phyloP scores from a whole-genome alignment of 371 early-diverging fungal species.

The Saksenaea vasiformis region DNA sequence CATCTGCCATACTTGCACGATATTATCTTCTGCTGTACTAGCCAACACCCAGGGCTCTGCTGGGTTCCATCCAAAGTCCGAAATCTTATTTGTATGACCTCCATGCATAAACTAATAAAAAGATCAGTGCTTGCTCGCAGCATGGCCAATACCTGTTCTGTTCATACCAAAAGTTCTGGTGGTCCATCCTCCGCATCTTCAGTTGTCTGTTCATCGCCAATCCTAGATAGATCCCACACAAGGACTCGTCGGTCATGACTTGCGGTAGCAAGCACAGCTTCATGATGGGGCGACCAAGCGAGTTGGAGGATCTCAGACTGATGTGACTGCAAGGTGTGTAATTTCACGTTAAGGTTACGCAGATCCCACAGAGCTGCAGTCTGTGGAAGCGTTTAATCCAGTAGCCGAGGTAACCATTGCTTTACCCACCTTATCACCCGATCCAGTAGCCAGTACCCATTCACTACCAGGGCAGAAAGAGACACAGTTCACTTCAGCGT shows the following conservation, averaged over 20 bases:
- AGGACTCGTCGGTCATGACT: constrained; percentile 92
- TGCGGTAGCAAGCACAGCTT: constrained; percentile 91
- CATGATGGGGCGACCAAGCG: constrained; percentile 96
- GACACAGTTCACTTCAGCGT: constrained; percentile 93
- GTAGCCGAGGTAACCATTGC: neutral
- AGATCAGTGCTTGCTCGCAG: neutral
- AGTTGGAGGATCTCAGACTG: constrained; percentile 92
- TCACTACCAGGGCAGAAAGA: constrained; percentile 92
- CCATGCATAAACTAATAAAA: constrained; percentile 91
- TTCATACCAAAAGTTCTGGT: constrained; percentile 91
- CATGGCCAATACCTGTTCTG: neutral
- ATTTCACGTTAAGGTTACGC: constrained; percentile 79
- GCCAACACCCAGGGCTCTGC: constrained; percentile 97
- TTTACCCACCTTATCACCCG: constrained; percentile 78
- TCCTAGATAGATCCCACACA: constrained; percentile 95
- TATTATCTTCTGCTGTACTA: constrained; percentile 96
- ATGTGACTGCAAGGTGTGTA: constrained; percentile 89
- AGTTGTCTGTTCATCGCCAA: constrained; percentile 88
- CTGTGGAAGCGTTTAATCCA: constrained; percentile 21
- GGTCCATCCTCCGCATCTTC: constrained; percentile 98
- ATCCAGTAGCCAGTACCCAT: constrained; percentile 92
- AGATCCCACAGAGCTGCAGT: constrained; percentile 97
- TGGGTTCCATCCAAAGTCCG: constrained; percentile 98
- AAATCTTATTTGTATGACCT: constrained; percentile 97
- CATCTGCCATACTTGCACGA: constrained; percentile 99